Evolutionary conservation across 768 basidiomycete species (phyloP).

Genomic region (Leccinum variicolor): DNA sequence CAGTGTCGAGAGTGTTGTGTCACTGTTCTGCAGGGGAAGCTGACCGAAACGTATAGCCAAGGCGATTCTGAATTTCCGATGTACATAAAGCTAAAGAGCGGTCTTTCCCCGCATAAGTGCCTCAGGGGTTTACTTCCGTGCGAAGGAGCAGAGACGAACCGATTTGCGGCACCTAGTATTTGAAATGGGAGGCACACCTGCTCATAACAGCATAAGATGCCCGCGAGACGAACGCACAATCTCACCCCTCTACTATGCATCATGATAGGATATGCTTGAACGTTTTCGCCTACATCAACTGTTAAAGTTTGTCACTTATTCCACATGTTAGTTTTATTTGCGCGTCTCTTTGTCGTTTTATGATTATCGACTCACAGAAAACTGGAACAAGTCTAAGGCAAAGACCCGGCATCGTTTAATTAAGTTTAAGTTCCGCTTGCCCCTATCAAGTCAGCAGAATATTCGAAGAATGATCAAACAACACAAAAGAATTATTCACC

Average conservation of each 20-base stretch:
- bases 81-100: not conserved
- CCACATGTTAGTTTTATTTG: too few species aligned
- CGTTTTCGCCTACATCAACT: not conserved
- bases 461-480: not conserved
- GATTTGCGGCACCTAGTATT: not conserved
- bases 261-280: not conserved
- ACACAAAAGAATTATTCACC: not conserved
- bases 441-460: too few species aligned
- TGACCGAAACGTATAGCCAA: not conserved
- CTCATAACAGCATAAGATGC: not conserved
- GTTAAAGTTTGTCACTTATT: too few species aligned
- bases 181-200: not conserved
- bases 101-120: not conserved
- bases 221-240: not conserved
- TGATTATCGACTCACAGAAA: too few species aligned
- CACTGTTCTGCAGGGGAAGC: not conserved
- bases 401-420: not conserved
- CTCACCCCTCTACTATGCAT: too few species aligned
- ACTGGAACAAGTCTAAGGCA: too few species aligned
- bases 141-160: not conserved
- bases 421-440: not conserved
- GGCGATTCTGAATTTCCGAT: not conserved
- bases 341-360: not conserved
- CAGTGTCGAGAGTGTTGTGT: not conserved
- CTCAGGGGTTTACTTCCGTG: not conserved